Evolutionary conservation across 306 rosid genomes (phyloP).

Genomic region (Cicer bijugum): DNA sequence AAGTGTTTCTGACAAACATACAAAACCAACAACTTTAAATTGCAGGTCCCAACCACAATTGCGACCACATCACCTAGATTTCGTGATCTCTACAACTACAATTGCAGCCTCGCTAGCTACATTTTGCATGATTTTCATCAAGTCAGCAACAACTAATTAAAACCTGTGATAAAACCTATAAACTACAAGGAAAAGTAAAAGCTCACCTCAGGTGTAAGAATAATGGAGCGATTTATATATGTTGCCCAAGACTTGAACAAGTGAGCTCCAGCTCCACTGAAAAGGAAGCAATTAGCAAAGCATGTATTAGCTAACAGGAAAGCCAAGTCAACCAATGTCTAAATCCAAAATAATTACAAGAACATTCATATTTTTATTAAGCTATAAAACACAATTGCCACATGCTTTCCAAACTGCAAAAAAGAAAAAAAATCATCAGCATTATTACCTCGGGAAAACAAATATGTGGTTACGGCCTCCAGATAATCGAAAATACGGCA

Average conservation of each 20-base stretch:
- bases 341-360: neutral
- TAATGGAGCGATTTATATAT: slow-evolving; percentile 82
- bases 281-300: slow-evolving; percentile 39
- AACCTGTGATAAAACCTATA: slow-evolving; percentile 16
- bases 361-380: neutral
- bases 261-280: slow-evolving; percentile 98
- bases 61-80: neutral
- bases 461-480: slow-evolving; percentile 94
- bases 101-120: neutral
- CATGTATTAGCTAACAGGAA: slow-evolving; percentile 28
- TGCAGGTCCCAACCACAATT: neutral
- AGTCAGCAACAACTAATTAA: neutral
- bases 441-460: slow-evolving; percentile 85
- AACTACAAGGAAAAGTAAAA: slow-evolving; percentile 29
- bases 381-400: neutral
- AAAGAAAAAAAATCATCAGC: neutral
- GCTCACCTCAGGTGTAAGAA: slow-evolving; percentile 91
- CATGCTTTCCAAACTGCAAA: slow-evolving; percentile 3
- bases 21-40: neutral
- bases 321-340: neutral
- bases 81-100: neutral
- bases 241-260: slow-evolving; percentile 90
- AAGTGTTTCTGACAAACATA: neutral
- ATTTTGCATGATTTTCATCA: neutral
- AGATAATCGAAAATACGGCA: slow-evolving; percentile 92